Percentiles rank a stretch among this genome's conserved stretches.
These are phyloP conservation scores for Colletotrichum tropicicola DNA, from an alignment of 2,329 filamentous ascomycete genomes.

Conservation along the genomic window DNA sequence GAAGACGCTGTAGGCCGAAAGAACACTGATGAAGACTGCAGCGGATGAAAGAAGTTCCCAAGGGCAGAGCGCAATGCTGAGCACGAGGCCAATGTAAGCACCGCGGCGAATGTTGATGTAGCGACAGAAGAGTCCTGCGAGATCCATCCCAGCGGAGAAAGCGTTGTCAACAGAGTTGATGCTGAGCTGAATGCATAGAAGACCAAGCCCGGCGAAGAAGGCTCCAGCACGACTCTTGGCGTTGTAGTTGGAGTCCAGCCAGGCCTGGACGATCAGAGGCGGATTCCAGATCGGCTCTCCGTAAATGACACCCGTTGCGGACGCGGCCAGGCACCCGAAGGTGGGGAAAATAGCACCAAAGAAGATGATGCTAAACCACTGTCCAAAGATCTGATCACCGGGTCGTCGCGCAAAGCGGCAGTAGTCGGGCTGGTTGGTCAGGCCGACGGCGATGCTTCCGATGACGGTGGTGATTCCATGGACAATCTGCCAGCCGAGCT, in stretches of 20 bases:
- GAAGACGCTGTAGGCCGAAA: slow-evolving; percentile 47
- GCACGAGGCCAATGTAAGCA: slow-evolving; percentile 54
- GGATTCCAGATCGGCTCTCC: slow-evolving; percentile 52
- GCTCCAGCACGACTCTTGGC: slow-evolving; percentile 24
- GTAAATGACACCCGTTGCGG: slow-evolving; percentile 38
- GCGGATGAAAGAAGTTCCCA: slow-evolving; percentile 59
- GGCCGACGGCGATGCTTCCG: slow-evolving; percentile 52
- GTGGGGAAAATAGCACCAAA: slow-evolving; percentile 48
- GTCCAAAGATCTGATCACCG: slow-evolving; percentile 50
- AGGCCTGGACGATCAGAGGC: slow-evolving; percentile 30
- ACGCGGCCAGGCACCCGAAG: slow-evolving; percentile 47
- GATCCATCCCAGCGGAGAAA: slow-evolving; percentile 61
- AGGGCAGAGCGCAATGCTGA: slow-evolving; percentile 55
- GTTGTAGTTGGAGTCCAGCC: slow-evolving; percentile 15
- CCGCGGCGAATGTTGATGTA: slow-evolving; percentile 67
- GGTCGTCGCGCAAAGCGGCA: slow-evolving; percentile 50
- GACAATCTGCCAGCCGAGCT: slow-evolving; percentile 47
- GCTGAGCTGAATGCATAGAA: slow-evolving; percentile 27
- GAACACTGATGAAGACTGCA: slow-evolving; percentile 44
- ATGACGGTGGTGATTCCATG: slow-evolving; percentile 51
- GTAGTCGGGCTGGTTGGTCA: slow-evolving; percentile 55
- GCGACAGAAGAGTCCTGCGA: slow-evolving; percentile 59
- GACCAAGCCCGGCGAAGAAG: slow-evolving; percentile 31
- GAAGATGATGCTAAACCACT: slow-evolving; percentile 46
- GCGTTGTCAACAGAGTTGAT: slow-evolving; percentile 33